Base-by-base conservation (phyloP, 495 filamentous ascomycete species). In the Penicillium tannophilum region DNA sequence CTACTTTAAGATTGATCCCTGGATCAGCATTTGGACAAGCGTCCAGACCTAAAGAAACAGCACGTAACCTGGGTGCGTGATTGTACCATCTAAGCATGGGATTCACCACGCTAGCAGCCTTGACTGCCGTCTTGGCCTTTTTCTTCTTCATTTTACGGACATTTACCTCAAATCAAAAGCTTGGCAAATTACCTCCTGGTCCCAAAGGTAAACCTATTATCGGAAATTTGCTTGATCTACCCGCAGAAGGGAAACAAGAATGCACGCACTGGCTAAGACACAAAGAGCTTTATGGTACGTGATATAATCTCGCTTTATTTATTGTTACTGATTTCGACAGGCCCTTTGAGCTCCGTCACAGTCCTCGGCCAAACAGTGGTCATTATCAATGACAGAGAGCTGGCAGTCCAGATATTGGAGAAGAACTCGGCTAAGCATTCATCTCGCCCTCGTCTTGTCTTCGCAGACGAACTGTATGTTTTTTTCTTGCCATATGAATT, bases 351-450 rank as follows among this genome's bases (percentile, higher is more conserved):
- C 60, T 82, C 80, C 20, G 55, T 84, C 8, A 78, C 71, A 2
- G 68, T 80, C 2, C 57, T 80, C 12, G 81, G 78, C 1, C 69
- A 79, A 55, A 76, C 75, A 1, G 67, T 82, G 16, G 56, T 83
- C 11, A 76, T 84, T 44, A 61, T 84, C 54, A 75, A 83, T 55
- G 76, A 82, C 53, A 56, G 62, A 19, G 39, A 66, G 1, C 14
- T 75, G 16, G 78, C 77, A 0, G 44, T 70, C 43, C 73, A 82
- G 9, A 63, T 84, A 1, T 10, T 84, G 39, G 77, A 78, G 33
- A 79, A 79, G 14, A 35, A 52, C 9, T 52, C 50, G 3, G 30
- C 33, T 10, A 52, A 52, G 23, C 50, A 52, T 24, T 52, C 50
- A 20, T 52, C 50, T 36, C 28, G 31, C 1, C 50, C 50, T 23